Evolutionary conservation across 2,329 filamentous ascomycete species (phyloP), one percentile per base, ranked within the genome.

Genomic region (Sarocladium strictum): DNA sequence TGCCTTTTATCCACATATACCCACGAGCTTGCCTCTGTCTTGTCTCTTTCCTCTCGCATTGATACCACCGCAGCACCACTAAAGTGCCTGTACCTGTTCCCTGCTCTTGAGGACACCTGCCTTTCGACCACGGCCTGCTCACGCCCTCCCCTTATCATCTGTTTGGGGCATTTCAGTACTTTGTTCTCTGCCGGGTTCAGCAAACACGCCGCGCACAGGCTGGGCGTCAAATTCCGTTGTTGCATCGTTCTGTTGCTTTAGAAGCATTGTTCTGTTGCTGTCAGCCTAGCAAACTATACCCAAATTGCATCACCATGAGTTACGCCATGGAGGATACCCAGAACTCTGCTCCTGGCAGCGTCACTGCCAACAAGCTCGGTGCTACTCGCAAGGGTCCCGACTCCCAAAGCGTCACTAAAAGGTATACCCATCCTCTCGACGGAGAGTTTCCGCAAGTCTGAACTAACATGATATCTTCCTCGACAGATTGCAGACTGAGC

Each of bases 401-500:
- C 68, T 80, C 83, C 35, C 85, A 87, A 66, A 89, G 85, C 69
- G 87, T 90, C 54, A 87, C 85, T 57, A 92, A 92, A 75, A 82
- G 88, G 88, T 91, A 73, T 53, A 41, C 24, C 7, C 7, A 7
- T n/a, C 27, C 35, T 19, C 10, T 23, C 38, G 33, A 38, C 53
- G 40, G 43, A n/a, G n/a, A n/a, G n/a, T n/a, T n/a, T n/a, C n/a
- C n/a, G n/a, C n/a, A n/a, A n/a, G n/a, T n/a, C n/a, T n/a, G 7
- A 27, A 11, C 23, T 19, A 12, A 29, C 21, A n/a, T 29, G 5
- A 5, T 26, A 11, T 3, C 11, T 52, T 21, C 35, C 17, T 6
- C 14, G n/a, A 29, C 66, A 97, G 94, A 65, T 80, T 99, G 55
- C 94, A 99, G 74, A 95, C 92, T 50, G 94, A 99, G 74, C 81